Base-by-base conservation (phyloP, 2,329 filamentous ascomycete genomes). In the Elsinoe necatrix region DNA sequence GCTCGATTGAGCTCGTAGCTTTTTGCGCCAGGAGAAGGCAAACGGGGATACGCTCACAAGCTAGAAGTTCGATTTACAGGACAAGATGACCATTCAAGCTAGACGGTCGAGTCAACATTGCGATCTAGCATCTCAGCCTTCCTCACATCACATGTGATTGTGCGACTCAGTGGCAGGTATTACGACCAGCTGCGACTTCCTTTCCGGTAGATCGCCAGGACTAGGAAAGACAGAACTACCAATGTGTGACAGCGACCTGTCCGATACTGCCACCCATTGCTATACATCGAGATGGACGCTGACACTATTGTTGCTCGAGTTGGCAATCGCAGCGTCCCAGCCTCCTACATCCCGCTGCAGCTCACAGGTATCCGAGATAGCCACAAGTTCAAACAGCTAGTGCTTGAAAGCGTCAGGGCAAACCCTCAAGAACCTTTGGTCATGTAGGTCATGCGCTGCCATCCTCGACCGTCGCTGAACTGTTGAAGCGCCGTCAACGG, bases 401-500 rank as follows among this genome's bases (percentile, higher is more conserved):
- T 71, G n/a, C 61, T 65, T 3, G 66, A 70, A 20, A 65, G 67
- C 54, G 59, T 68, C 3, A 61, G 60, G 27, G 55, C 61, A 20
- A 66, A 66, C 55, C 67, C 68, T 4, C 55, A 59, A 1, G 68
- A 70, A 54, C 67, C 67, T n/a, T 58, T 69, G 4, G 60, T 69
- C 57, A 64, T 70, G 57, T 61, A 45, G 8, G 60, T 25, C 5
- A 12, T 35, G 1, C 14, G 11, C n/a, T 2, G 6, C 9, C 31
- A 8, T 5, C 8, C 6, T 21, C 27, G 35, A 11, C 45, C 20
- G 6, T 16, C 23, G 16, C 29, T 57, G 42, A 45, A 4, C 34
- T 6, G 1, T 39, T n/a, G 9, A 29, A 61, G 60, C 37, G 39
- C 66, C 3, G 61, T 69, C 59, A 70, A 67, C 29, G 66, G 66